Evolutionary conservation across 306 rosid species (phyloP).

Genomic region (Aeschynomene evenia): DNA sequence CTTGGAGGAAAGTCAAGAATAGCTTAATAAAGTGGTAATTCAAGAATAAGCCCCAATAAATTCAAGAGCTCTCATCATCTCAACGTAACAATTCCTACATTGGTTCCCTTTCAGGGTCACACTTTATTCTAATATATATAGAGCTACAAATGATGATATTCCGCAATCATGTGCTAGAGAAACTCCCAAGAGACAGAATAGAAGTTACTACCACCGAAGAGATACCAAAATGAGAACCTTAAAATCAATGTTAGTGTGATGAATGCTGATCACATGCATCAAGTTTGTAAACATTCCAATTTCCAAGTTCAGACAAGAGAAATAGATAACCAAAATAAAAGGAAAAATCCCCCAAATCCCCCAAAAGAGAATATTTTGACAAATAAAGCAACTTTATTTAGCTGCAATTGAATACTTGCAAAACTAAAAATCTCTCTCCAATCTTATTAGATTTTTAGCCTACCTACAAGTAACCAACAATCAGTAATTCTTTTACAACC

Average conservation of each 20-base stretch:
- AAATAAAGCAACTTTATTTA: slow-evolving; percentile 8
- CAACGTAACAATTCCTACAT: background rate
- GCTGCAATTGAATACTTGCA: background rate
- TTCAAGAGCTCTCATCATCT: background rate
- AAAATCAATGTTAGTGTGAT: background rate
- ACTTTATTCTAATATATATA: background rate
- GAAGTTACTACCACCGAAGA: background rate
- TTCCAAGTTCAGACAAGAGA: background rate
- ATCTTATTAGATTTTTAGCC: slow-evolving; percentile 2
- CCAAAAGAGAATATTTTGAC: background rate
- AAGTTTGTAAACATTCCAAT: background rate
- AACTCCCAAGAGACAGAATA: background rate
- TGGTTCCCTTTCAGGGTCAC: background rate
- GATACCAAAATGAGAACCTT: background rate
- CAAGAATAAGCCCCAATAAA: background rate
- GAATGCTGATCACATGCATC: background rate
- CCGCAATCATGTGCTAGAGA: slow-evolving; percentile 11
- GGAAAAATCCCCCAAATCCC: background rate
- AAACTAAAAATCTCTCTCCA: background rate
- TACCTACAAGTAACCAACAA: background rate
- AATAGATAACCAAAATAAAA: background rate
- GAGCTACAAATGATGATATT: background rate
- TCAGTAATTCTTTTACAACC: background rate
- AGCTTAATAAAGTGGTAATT: background rate
- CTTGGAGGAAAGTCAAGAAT: background rate